phyloP scores from a whole-genome alignment of 139 green algal species.

The Desmodesmus armatus region DNA sequence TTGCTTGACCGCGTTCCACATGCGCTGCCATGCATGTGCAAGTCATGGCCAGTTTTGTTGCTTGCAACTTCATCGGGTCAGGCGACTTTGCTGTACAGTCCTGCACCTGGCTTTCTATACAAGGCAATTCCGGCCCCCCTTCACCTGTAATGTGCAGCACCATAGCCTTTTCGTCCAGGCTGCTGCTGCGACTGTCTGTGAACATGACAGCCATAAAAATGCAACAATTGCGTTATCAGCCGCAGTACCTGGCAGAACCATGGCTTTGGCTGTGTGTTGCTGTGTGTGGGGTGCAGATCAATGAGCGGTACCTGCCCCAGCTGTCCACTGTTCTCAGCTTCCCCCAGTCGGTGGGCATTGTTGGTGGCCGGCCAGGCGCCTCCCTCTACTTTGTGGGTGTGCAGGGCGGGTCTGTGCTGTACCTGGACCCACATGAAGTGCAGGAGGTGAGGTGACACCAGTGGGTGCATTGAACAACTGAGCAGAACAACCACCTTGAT shows the following conservation, averaged over 20 bases:
- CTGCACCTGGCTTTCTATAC: too few relatives aligned
- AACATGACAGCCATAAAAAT: too few relatives aligned
- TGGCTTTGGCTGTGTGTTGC: neutral
- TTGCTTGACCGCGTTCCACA: too few relatives aligned
- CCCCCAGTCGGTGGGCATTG: constrained; percentile 89
- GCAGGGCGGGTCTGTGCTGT: constrained; percentile 77
- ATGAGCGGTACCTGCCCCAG: constrained; percentile 84
- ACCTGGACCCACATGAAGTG: constrained; percentile 86
- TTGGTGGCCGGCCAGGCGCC: constrained; percentile 85
- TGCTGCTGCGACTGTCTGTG: too few relatives aligned
- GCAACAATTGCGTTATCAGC: neutral
- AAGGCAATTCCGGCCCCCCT: too few relatives aligned
- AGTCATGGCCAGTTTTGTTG: too few relatives aligned
- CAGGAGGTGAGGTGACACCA: constrained; percentile 71
- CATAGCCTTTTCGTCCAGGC: too few relatives aligned
- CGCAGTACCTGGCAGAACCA: too few relatives aligned
- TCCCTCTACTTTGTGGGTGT: constrained; percentile 91
- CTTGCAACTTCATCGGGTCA: neutral
- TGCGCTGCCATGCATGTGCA: too few relatives aligned
- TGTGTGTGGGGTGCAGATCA: too few relatives aligned
- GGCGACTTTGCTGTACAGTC: too few relatives aligned
- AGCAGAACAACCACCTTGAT: neutral
- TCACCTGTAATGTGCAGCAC: too few relatives aligned
- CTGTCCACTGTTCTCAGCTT: constrained; percentile 78
- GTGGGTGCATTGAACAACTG: neutral